phyloP scores from a whole-genome alignment of 2,329 filamentous ascomycete species.

The Lasiodiplodia theobromae region DNA sequence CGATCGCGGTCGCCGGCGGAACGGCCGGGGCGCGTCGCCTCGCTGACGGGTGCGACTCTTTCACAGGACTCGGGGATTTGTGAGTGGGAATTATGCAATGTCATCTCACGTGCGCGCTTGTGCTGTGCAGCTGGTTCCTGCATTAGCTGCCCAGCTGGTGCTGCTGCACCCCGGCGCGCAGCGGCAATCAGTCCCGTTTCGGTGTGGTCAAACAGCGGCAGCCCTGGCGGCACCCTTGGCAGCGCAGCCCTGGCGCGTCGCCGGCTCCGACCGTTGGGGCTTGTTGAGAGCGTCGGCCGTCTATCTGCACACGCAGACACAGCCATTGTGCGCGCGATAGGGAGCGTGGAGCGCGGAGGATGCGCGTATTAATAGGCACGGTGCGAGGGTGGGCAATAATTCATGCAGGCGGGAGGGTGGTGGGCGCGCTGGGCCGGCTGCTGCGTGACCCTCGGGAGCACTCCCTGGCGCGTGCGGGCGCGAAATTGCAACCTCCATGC shows the following conservation, averaged over 20 bases:
- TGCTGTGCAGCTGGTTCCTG: slow-evolving; percentile 22
- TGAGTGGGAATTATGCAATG: slow-evolving; percentile 5
- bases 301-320: background rate
- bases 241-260: background rate
- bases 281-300: background rate
- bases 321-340: background rate
- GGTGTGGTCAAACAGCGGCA: slow-evolving; percentile 6
- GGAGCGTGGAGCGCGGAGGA: slow-evolving; percentile 22
- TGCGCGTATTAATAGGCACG: slow-evolving; percentile 27
- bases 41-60: background rate
- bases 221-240: slow-evolving; percentile 1
- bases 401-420: slow-evolving; percentile 19
- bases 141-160: slow-evolving; percentile 13
- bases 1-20: slow-evolving; percentile 14
- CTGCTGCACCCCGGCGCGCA: slow-evolving; percentile 9
- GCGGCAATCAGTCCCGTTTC: slow-evolving; percentile 4
- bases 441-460: slow-evolving; percentile 18
- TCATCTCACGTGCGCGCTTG: slow-evolving; percentile 10
- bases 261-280: slow-evolving; percentile 11
- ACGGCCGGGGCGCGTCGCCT: background rate
- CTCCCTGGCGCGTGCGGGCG: background rate
- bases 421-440: slow-evolving; percentile 18
- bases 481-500: slow-evolving; percentile 23
- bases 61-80: background rate
- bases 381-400: slow-evolving; percentile 24